Percentiles rank a stretch among this genome's conserved stretches.
Conservation (phyloP, 345 rosid species). For the Salix dunnii region DNA sequence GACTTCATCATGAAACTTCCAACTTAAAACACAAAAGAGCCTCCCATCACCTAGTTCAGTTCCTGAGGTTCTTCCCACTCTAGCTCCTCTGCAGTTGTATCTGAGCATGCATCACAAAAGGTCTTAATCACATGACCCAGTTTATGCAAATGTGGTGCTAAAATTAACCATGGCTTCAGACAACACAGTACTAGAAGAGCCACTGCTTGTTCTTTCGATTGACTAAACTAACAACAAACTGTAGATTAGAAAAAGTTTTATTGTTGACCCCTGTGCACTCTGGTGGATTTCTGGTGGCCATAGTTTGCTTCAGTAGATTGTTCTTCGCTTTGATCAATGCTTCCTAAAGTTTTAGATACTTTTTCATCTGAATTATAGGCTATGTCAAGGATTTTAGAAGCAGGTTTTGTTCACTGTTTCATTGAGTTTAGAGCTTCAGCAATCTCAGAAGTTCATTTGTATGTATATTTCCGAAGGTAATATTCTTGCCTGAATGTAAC, state of each 20-base stretch:
- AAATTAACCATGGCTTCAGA: slow-evolving; percentile 2
- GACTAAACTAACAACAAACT: slow-evolving; percentile 6
- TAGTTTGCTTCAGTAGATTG: slow-evolving; percentile 4
- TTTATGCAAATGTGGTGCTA: background rate
- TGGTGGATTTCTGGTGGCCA: background rate
- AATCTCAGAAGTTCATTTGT: slow-evolving; percentile 18
- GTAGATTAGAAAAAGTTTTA: background rate
- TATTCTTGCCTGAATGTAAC: background rate
- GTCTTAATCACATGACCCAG: slow-evolving; percentile 12
- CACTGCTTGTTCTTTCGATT: slow-evolving; percentile 1
- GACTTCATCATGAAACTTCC: slow-evolving; percentile 37
- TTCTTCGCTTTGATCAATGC: slow-evolving; percentile 3
- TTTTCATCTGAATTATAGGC: background rate
- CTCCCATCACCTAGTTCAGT: slow-evolving; percentile 47
- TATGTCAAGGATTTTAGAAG: slow-evolving; percentile 19
- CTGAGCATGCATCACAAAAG: slow-evolving; percentile 5
- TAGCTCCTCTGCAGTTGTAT: slow-evolving; percentile 31
- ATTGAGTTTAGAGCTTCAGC: slow-evolving; percentile 22
- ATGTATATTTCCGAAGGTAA: slow-evolving; percentile 15
- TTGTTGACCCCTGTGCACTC: background rate
- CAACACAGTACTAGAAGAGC: slow-evolving; percentile 14
- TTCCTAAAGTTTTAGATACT: background rate
- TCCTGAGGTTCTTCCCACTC: slow-evolving; percentile 46
- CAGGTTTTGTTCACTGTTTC: slow-evolving; percentile 26
- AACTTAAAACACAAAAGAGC: slow-evolving; percentile 29